Conservation (phyloP, 495 filamentous ascomycete genomes). For the Penicillium longicatenatum region DNA sequence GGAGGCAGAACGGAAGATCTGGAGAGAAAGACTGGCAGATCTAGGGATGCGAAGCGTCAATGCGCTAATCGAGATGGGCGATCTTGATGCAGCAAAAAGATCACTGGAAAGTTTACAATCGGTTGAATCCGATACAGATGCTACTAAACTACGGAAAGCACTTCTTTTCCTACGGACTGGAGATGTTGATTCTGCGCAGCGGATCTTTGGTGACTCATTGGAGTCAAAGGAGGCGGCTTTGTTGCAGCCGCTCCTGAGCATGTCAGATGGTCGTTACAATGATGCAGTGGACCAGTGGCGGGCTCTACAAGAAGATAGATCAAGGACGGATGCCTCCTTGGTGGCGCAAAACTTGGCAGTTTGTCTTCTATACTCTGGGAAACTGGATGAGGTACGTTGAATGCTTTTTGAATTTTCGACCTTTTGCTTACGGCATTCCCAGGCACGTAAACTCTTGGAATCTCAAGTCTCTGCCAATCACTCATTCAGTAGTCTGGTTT, state of each 20-base stretch:
- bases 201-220: conserved; percentile 33
- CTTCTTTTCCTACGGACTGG: conserved; percentile 76
- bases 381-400: conserved; percentile 65
- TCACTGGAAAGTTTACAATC: conserved; percentile 56
- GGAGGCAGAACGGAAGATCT: conserved; percentile 51
- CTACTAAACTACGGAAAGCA: conserved; percentile 50
- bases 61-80: conserved; percentile 87
- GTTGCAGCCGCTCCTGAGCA: conserved; percentile 66
- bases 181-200: conserved; percentile 67
- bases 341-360: conserved; percentile 79
- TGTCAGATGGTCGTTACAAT: conserved; percentile 76
- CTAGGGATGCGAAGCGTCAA: conserved; percentile 78
- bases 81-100: conserved; percentile 71
- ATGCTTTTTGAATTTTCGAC: not conserved
- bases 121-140: conserved; percentile 37
- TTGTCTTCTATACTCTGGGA: conserved; percentile 76
- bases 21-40: conserved; percentile 69
- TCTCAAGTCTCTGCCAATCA: conserved; percentile 58
- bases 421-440: conserved; percentile 11
- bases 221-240: conserved; percentile 34
- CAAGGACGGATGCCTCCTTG: conserved; percentile 47
- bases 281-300: conserved; percentile 64
- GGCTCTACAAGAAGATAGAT: conserved; percentile 45
- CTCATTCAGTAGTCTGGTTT: conserved; percentile 74
- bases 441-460: conserved; percentile 64